phyloP scores from a whole-genome alignment of 129 eudicot genomes.

The Tagetes patula region DNA sequence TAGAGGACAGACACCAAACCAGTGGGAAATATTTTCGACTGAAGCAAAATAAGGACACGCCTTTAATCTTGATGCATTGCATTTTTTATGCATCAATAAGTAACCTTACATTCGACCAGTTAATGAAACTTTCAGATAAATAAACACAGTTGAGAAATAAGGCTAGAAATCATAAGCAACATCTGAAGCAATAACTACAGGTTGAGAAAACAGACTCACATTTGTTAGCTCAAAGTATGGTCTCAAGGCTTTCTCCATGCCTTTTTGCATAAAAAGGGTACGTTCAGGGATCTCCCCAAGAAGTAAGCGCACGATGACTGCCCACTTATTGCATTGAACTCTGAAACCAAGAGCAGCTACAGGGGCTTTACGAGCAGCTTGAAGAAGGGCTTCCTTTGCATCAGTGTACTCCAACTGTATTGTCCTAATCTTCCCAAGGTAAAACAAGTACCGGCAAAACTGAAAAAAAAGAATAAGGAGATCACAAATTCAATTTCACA shows the following conservation, averaged over 20 bases:
- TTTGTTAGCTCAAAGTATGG: constrained; percentile 97
- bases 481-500: background rate
- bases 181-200: background rate
- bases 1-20: background rate
- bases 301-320: constrained; percentile 83
- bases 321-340: constrained; percentile 96
- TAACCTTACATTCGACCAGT: background rate
- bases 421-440: constrained; percentile 96
- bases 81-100: background rate
- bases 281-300: constrained; percentile 97
- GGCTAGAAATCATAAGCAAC: background rate
- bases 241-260: constrained; percentile 94
- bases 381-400: constrained; percentile 95
- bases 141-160: background rate
- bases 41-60: background rate
- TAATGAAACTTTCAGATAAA: background rate
- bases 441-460: constrained; percentile 91
- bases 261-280: constrained; percentile 91
- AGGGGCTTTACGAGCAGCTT: constrained; percentile 98
- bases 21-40: background rate
- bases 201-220: constrained; percentile 47
- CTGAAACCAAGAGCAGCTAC: constrained; percentile 93
- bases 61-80: background rate
- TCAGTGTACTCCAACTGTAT: constrained; percentile 95
- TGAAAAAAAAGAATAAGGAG: constrained; percentile 31